Evolutionary conservation across 805 yeast genomes (phyloP).

Genomic region (Yamadazyma ubonensis): DNA sequence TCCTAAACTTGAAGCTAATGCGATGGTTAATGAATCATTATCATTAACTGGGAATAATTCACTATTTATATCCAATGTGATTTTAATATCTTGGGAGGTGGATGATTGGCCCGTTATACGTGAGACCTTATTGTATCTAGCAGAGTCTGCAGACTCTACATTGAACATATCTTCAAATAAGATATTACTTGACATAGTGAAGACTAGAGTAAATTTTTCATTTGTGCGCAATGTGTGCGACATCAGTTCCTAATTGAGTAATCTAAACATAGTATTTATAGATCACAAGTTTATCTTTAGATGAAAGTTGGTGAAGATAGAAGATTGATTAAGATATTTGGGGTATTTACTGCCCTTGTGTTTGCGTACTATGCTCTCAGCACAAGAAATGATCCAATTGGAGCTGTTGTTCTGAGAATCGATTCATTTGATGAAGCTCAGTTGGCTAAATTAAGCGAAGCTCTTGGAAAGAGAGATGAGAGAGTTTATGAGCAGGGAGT

Average conservation of each 20-base stretch:
- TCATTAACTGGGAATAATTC: constrained; percentile 84
- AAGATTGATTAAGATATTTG: neutral
- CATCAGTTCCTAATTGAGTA: neutral
- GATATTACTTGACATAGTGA: constrained; percentile 48
- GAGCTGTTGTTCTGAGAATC: constrained; percentile 1
- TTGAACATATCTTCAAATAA: constrained; percentile 92
- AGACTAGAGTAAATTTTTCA: constrained; percentile 1
- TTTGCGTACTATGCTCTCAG: neutral
- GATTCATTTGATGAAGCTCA: constrained; percentile 3
- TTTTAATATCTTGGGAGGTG: constrained; percentile 72
- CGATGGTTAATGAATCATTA: constrained; percentile 78
- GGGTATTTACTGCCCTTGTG: neutral
- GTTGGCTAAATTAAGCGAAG: constrained; percentile 1
- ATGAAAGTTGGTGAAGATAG: neutral
- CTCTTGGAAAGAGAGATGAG: neutral
- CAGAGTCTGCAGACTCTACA: constrained; percentile 79
- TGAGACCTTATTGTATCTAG: constrained; percentile 87
- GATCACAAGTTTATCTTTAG: too few species aligned
- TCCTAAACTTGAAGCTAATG: constrained; percentile 75
- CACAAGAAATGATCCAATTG: too few species aligned
- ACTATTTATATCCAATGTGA: constrained; percentile 85
- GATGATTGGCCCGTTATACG: constrained; percentile 88
- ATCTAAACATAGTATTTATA: constrained; percentile 1
- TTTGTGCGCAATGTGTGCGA: constrained; percentile 2
- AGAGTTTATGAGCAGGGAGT: constrained; percentile 5